Percentiles rank a stretch among this genome's conserved stretches.
These are phyloP conservation scores for Naganishia vaughanmartiniae DNA, from an alignment of 768 basidiomycete genomes.

Conservation along the genomic window DNA sequence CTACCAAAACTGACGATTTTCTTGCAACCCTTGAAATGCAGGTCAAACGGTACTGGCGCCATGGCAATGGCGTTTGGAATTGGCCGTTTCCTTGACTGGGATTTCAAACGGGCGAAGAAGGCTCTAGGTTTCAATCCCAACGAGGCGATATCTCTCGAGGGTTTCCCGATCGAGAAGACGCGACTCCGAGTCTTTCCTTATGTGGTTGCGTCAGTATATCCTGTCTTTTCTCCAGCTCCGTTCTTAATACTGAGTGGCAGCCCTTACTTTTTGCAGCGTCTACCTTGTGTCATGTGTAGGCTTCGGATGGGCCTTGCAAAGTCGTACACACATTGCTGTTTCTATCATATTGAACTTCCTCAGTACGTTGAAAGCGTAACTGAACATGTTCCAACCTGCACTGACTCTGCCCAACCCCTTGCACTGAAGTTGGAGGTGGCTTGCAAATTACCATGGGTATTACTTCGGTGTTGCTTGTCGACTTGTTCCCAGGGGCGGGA, in stretches of 20 bases:
- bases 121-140: constrained; percentile 36
- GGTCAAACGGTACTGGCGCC: constrained; percentile 69
- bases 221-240: neutral
- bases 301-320: constrained; percentile 49
- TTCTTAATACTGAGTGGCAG: neutral
- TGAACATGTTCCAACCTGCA: neutral
- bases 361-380: constrained; percentile 19
- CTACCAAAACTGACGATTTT: neutral
- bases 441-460: constrained; percentile 24
- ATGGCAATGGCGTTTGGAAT: constrained; percentile 61
- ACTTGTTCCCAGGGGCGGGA: constrained; percentile 49
- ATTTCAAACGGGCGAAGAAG: constrained; percentile 59
- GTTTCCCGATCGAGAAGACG: constrained; percentile 41
- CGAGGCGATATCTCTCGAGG: constrained; percentile 33
- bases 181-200: constrained; percentile 37
- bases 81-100: constrained; percentile 66
- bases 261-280: constrained; percentile 25
- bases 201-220: constrained; percentile 36
- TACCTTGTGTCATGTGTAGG: constrained; percentile 41
- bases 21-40: constrained; percentile 4
- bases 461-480: constrained; percentile 39
- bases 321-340: constrained; percentile 43
- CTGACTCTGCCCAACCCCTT: neutral
- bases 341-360: constrained; percentile 50
- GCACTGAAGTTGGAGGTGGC: constrained; percentile 20